These are phyloP conservation scores for Pholiota adiposa DNA, from an alignment of 1,284 basidiomycete species.

Conservation along the genomic window DNA sequence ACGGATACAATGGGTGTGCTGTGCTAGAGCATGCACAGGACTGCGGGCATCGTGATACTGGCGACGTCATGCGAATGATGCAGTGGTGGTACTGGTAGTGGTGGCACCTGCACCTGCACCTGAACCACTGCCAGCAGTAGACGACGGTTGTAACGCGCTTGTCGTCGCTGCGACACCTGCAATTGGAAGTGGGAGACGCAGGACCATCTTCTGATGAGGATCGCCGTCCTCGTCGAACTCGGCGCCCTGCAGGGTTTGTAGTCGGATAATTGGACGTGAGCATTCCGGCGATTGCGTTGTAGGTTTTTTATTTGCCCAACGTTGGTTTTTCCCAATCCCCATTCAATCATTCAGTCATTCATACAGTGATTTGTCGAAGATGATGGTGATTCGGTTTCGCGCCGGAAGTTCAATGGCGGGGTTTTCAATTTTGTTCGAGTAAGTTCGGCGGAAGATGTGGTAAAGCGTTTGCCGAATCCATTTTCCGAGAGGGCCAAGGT, in stretches of 20 bases:
- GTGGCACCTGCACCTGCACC: not conserved
- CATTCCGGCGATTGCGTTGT: not conserved
- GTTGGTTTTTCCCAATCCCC: too few relatives aligned
- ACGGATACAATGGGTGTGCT: too few relatives aligned
- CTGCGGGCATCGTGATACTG: not conserved
- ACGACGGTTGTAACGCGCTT: not conserved
- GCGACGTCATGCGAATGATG: not conserved
- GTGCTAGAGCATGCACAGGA: not conserved
- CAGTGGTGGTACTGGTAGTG: not conserved
- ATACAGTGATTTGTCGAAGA: too few relatives aligned
- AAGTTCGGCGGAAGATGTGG: too few relatives aligned
- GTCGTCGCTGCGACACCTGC: not conserved
- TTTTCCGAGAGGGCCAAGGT: not conserved
- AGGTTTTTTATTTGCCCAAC: not conserved
- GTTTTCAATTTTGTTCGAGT: too few relatives aligned
- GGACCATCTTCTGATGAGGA: conserved; percentile 79
- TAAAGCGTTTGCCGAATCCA: not conserved
- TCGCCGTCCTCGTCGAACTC: conserved; percentile 82
- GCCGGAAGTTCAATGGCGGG: too few relatives aligned
- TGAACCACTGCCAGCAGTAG: too few relatives aligned
- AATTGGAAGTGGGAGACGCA: conserved; percentile 47
- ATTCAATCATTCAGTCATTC: too few relatives aligned
- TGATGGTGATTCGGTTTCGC: too few relatives aligned
- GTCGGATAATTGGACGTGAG: not conserved
- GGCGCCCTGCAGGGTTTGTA: conserved; percentile 51